Conservation (phyloP, 2,329 filamentous ascomycete species). For the Conoideocrella luteorostrata region DNA sequence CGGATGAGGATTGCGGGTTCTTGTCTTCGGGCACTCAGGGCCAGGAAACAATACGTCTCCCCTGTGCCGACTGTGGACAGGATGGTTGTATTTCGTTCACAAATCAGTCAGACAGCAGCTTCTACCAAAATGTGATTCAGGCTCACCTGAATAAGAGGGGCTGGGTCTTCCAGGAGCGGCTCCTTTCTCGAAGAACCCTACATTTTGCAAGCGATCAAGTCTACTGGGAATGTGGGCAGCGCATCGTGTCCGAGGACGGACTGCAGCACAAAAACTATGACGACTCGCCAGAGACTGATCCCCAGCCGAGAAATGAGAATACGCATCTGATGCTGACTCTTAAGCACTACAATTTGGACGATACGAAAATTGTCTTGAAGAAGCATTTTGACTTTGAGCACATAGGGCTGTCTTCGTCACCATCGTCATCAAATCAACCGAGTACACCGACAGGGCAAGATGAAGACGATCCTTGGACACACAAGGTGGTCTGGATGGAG, state of each 20-base stretch:
- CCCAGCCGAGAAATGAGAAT: not conserved
- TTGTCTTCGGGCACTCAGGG: not conserved
- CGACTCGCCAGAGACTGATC: not conserved
- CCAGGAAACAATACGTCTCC: not conserved
- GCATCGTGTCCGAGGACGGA: not conserved
- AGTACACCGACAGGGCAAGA: no score
- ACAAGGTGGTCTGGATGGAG: not conserved
- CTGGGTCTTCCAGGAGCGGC: constrained; percentile 11
- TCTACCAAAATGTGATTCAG: not conserved
- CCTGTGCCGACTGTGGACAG: not conserved
- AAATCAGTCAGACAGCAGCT: not conserved
- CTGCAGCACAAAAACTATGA: not conserved
- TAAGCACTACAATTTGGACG: not conserved
- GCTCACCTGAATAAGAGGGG: constrained; percentile 1
- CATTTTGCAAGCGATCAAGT: constrained; percentile 6
- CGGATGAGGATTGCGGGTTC: not conserved
- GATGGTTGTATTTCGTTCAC: not conserved
- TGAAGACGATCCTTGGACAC: not conserved
- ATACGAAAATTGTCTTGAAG: not conserved
- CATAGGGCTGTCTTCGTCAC: not conserved
- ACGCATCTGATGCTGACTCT: not conserved
- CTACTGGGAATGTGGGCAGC: not conserved
- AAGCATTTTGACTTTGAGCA: not conserved
- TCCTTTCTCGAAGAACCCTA: constrained; percentile 7
- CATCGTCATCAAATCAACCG: no score